Evolutionary conservation across 2,329 filamentous ascomycete species (phyloP), one percentile per base, ranked within the genome.

Genomic region (Aspergillus vadensis): DNA sequence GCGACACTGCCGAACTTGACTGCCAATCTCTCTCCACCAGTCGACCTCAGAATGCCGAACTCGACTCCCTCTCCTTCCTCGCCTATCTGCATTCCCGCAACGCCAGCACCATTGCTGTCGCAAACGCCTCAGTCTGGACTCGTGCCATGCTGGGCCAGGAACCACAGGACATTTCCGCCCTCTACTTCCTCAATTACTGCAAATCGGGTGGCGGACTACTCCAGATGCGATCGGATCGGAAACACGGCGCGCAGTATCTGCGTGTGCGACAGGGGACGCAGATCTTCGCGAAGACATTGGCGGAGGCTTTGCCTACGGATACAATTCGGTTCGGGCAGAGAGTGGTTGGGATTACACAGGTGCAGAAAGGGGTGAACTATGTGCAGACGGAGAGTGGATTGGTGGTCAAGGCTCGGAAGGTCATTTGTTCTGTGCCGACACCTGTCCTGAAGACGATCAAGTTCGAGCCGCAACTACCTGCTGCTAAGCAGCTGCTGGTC

Each of bases 151-250:
- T 85, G 1, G 84, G 84, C 1, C 70, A 79, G 1, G 81, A 85
- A 36, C 78, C 83, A 0, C 60, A 57, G 1, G 82, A 86, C 12
- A 66, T 85, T 4, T 81, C 78, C 6, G 83, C 84, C 0, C 68
- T 83, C 1, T 86, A 74, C 66, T 85, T 87, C 65, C 74, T 87
- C 21, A 77, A 84, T 65, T 86, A 87, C 72, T 82, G 81, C 75
- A 81, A 80, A 64, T 79, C 77, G 10, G 82, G 82, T 2, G 80
- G 80, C 4, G 85, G 85, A 0, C 72, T 86, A 2, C 60, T 83
- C 59, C 74, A 79, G 48, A 83, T 86, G 78, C 75, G 82, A 0
- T 84, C 82, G 1, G 84, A 86, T 65, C 67, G 74, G 21, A 81
- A 82, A 58, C 66, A 78, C 44, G 85, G 85, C 5, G 85, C 80